Conservation (phyloP, 2,329 filamentous ascomycete species). For the Paracorniculantispora psalliotae region DNA sequence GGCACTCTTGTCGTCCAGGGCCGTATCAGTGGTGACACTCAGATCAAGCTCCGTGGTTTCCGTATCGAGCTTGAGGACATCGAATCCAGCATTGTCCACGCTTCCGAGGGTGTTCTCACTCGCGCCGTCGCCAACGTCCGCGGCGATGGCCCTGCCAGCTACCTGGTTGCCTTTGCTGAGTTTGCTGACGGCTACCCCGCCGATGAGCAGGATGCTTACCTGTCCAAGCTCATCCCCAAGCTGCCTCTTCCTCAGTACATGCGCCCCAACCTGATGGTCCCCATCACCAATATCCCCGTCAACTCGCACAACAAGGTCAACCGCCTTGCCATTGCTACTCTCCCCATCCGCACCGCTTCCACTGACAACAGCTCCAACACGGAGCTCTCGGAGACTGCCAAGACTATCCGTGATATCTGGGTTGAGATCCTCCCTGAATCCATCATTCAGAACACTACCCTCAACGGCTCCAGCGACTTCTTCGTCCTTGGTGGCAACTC, state of each 20-base stretch:
- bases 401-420: constrained; percentile 16
- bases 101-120: constrained; percentile 16
- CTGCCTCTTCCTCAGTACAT: constrained; percentile 15
- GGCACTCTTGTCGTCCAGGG: constrained; percentile 32
- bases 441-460: constrained; percentile 15
- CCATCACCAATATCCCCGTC: constrained; percentile 6
- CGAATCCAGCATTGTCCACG: constrained; percentile 20
- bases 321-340: constrained; percentile 10
- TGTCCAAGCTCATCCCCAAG: constrained; percentile 7
- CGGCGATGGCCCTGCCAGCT: constrained; percentile 13
- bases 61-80: constrained; percentile 43
- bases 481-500: constrained; percentile 40
- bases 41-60: constrained; percentile 41
- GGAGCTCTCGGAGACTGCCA: constrained; percentile 6
- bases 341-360: constrained; percentile 7
- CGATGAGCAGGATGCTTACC: constrained; percentile 10
- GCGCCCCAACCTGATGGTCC: constrained; percentile 13
- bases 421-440: constrained; percentile 17
- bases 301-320: constrained; percentile 14
- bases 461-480: constrained; percentile 31
- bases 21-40: constrained; percentile 36
- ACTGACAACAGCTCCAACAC: background rate
- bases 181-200: constrained; percentile 15
- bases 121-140: constrained; percentile 23
- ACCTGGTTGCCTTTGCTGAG: constrained; percentile 27